A percentile compares a stretch with the other conserved stretches of the same genome.
Evolutionary conservation across 2,329 filamentous ascomycete genomes (phyloP).

Genomic region (Aspergillus sclerotialis): DNA sequence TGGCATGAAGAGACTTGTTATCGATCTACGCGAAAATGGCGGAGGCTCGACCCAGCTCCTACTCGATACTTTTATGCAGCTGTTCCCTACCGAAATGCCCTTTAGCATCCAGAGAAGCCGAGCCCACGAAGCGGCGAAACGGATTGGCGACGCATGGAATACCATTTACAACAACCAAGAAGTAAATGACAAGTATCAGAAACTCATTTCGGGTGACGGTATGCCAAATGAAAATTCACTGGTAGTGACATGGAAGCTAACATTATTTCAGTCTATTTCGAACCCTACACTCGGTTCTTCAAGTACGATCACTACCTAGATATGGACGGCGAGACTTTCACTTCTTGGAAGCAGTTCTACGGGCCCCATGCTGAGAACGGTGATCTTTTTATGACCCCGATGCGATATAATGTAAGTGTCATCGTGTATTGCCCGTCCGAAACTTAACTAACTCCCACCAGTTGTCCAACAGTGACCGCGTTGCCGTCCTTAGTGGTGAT

Average conservation of each 20-base stretch:
- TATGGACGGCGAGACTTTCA: constrained; percentile 18
- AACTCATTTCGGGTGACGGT: background rate
- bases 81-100: constrained; percentile 43
- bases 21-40: constrained; percentile 56
- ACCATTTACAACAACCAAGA: background rate
- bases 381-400: background rate
- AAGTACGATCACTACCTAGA: constrained; percentile 10
- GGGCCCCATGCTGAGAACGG: constrained; percentile 27
- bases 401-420: background rate
- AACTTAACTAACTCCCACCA: constrained; percentile 18
- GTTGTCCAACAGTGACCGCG: constrained; percentile 21
- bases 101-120: constrained; percentile 44
- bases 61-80: constrained; percentile 47
- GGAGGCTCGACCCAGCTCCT: constrained; percentile 49
- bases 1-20: constrained; percentile 55
- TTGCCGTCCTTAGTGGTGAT: constrained; percentile 6
- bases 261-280: too few species aligned
- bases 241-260: too few species aligned
- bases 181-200: background rate
- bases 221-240: constrained; percentile 8
- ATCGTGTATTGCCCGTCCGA: too few species aligned
- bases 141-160: constrained; percentile 17
- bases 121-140: constrained; percentile 34
- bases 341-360: constrained; percentile 38
- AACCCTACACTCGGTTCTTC: constrained; percentile 14